Base-by-base conservation (phyloP, 2,329 filamentous ascomycete species). In the Rosellinia necatrix region DNA sequence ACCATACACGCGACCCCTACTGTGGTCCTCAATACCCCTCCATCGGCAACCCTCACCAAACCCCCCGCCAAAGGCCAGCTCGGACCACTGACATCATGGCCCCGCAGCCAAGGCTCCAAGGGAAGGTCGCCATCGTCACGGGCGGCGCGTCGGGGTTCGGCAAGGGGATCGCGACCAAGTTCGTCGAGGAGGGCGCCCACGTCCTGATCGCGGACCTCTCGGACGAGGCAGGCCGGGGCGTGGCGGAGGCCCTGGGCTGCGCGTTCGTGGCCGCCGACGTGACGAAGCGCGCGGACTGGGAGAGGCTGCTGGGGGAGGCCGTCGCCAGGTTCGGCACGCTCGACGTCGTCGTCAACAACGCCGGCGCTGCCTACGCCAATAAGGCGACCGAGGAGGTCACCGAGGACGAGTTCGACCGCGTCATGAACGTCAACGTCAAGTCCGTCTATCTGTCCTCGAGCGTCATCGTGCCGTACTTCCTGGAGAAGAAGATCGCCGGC, bases 401-500 rank as follows among this genome's bases (percentile, higher is more conserved):
- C 0, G 84, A 88, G 49, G 76, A 77, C 4, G 87, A 90, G 43
- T 90, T 87, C 58, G 84, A 89, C 63, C 75, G 80, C 41, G 82
- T 86, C 32, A 86, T 90, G 69, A 79, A 80, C 50, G 85, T 89
- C 58, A 90, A 90, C 61, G 84, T 90, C 58, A 88, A 87, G 71
- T 81, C 82, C 2, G 78, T 90, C 41, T 90, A 81, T 69, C 70
- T 83, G 17, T 85, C 83, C 0, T 81, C 83, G 1, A 78, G 78
- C 50, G 81, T 85, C 3, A 76, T 87, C 32, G 71, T 89, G 5
- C 82, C 81, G 0, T 84, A 87, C 60, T 81, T 89, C 38, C 71
- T 88, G 27, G 78, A 79, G 53, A 73, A 81, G 55, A 78, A 80
- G 1, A 59, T 47, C 9, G 80, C 82, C 0, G 86, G 84, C 0